Base-by-base conservation (phyloP, 2,329 filamentous ascomycete genomes). In the Niveomyces coronatus region DNA sequence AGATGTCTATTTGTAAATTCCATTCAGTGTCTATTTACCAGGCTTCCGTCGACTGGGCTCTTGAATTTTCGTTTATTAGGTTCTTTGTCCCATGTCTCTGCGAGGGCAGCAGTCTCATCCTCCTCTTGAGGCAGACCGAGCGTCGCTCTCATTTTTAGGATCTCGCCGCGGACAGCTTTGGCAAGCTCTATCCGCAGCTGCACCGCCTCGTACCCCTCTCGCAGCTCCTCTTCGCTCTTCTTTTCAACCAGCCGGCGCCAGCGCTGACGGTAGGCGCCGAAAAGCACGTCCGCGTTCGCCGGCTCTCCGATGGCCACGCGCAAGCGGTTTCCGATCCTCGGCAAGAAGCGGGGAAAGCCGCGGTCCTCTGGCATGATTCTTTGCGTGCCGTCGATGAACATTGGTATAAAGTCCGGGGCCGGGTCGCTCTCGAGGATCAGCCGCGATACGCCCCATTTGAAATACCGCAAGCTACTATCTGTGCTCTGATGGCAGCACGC, bases 391-490 rank as follows among this genome's bases (percentile, higher is more conserved):
- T 95, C 85, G 35, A 96, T 81, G 68, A 93, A 98, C 62, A 98
- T 89, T 30, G 91, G 87, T 24, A 98, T 74, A 15, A 98, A 74
- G 48, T 93, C 85, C 0, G 91, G 91, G 45, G 84, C 79, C 3
- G 86, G 85, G 34, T 89, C 83, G 32, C 82, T 76, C 60, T 98
- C 91, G 32, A 98, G 75, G 41, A 98, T 91, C 41, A 96, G 70
- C 3, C 91, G 77, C 6, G 89, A 86, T 2, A 96, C 71, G 1
- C 91, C 91, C 91, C 91, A 98, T 65, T 94, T 95, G 74, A 96
- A 96, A 63, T 98, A 98, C 20, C 91, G 82, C 69, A 96, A 80
- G 7, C 80, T 76, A 50, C 79, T 77, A 29, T 78, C 67, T 2
- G 82, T 74, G 47, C 86, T 79, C 62, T 98, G 91, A 60, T 96